phyloP scores from a whole-genome alignment of 441 rosid species.

The California macrophylla region DNA sequence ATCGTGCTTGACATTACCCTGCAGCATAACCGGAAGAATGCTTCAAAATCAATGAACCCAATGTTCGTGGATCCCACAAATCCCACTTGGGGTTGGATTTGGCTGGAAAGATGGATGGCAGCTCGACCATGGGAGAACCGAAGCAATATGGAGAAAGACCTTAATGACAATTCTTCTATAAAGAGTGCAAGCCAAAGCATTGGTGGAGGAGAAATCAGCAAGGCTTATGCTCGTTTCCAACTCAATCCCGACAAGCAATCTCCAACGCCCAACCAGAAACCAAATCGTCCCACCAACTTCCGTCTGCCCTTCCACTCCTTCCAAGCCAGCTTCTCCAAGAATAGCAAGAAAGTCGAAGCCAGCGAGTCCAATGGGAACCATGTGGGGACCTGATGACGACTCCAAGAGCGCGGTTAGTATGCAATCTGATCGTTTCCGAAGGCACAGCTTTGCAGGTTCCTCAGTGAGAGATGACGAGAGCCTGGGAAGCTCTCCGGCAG shows the following conservation, averaged over 20 bases:
- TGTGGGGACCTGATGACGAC: slow-evolving; percentile 35
- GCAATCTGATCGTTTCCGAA: slow-evolving; percentile 42
- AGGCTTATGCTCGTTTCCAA: slow-evolving; percentile 54
- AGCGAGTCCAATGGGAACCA: slow-evolving; percentile 41
- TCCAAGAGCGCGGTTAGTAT: slow-evolving; percentile 45
- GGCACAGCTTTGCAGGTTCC: slow-evolving; percentile 55
- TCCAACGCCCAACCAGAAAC: slow-evolving; percentile 39
- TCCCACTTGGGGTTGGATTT: slow-evolving; percentile 71
- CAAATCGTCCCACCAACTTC: slow-evolving; percentile 31
- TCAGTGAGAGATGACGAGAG: slow-evolving; percentile 57
- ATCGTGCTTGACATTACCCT: slow-evolving; percentile 11
- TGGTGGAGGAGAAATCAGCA: slow-evolving; percentile 52
- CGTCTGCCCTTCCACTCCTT: slow-evolving; percentile 53
- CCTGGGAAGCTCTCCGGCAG: slow-evolving; percentile 32
- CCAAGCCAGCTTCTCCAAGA: slow-evolving; percentile 35
- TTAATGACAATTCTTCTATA: slow-evolving; percentile 33
- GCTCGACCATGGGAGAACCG: slow-evolving; percentile 69
- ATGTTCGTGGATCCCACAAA: slow-evolving; percentile 56
- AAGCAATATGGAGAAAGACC: slow-evolving; percentile 42
- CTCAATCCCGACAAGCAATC: slow-evolving; percentile 48
- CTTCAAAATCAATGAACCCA: slow-evolving; percentile 29
- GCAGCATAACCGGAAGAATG: slow-evolving; percentile 52
- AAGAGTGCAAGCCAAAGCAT: slow-evolving; percentile 35
- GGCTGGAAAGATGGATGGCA: slow-evolving; percentile 76
- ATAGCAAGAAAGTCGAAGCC: slow-evolving; percentile 43